Percentiles rank a stretch among this genome's conserved stretches.
These are phyloP conservation scores for Coemansia furcata DNA, from an alignment of 192 early-diverging fungal species.

Conservation along the genomic window DNA sequence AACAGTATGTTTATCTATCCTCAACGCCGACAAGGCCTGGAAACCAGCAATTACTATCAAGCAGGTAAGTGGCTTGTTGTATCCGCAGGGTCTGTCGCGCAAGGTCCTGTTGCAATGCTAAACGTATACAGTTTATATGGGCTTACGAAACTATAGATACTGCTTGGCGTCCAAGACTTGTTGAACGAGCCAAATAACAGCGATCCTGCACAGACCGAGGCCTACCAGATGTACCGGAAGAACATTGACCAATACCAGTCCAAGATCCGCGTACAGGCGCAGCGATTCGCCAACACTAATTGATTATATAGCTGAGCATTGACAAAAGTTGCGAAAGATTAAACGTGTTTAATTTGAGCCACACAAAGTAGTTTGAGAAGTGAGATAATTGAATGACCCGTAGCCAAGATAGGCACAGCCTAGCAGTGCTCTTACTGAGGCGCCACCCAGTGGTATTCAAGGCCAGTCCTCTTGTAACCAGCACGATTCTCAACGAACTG, in stretches of 20 bases:
- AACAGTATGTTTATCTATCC: slow-evolving; percentile 94
- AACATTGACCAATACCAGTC: slow-evolving; percentile 56
- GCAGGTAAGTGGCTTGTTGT: slow-evolving; percentile 53
- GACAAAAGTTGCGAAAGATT: not conserved
- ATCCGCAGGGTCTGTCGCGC: not conserved
- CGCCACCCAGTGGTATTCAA: slow-evolving; percentile 47
- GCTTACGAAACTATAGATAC: slow-evolving; percentile 57
- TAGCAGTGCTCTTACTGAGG: slow-evolving; percentile 15
- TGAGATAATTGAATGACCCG: not conserved
- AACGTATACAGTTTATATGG: not conserved
- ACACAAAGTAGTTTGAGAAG: slow-evolving; percentile 3
- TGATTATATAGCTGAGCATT: not conserved
- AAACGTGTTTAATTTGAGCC: not conserved
- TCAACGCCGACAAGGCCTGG: slow-evolving; percentile 95
- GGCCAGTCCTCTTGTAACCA: slow-evolving; percentile 37
- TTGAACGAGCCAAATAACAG: slow-evolving; percentile 89
- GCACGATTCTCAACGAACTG: slow-evolving; percentile 57
- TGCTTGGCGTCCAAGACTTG: slow-evolving; percentile 90
- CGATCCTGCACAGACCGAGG: slow-evolving; percentile 69
- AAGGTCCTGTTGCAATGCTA: not conserved
- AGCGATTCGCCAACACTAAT: slow-evolving; percentile 19
- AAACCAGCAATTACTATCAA: slow-evolving; percentile 95
- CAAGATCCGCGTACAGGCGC: slow-evolving; percentile 62
- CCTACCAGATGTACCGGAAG: slow-evolving; percentile 49
- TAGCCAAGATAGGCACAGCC: not conserved